These are phyloP conservation scores for Acidiella bohemica DNA, from an alignment of 495 filamentous ascomycete genomes.

Conservation along the genomic window DNA sequence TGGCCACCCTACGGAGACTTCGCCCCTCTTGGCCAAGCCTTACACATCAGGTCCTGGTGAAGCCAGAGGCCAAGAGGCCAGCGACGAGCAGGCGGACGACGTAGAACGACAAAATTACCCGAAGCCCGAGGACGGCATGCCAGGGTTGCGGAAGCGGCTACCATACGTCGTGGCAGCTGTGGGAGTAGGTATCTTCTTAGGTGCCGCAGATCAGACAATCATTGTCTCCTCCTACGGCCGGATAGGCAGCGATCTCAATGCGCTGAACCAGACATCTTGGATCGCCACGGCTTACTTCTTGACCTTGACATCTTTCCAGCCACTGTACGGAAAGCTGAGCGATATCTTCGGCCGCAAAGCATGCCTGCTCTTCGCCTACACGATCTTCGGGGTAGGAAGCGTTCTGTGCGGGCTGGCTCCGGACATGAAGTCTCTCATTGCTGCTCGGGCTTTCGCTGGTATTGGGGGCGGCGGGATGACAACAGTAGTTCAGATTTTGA, in stretches of 20 bases:
- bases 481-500: constrained; percentile 60
- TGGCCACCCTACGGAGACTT: neutral
- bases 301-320: constrained; percentile 64
- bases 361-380: constrained; percentile 59
- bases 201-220: constrained; percentile 69
- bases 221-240: constrained; percentile 66
- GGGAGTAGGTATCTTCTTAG: constrained; percentile 53
- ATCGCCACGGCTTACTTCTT: constrained; percentile 69
- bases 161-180: constrained; percentile 43
- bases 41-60: neutral
- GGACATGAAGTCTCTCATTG: constrained; percentile 57
- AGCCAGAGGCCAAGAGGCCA: neutral
- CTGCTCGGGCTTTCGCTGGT: constrained; percentile 55
- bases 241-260: constrained; percentile 68
- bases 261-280: constrained; percentile 70
- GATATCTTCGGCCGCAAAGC: constrained; percentile 78
- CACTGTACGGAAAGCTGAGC: constrained; percentile 63
- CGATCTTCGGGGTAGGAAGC: constrained; percentile 60
- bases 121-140: constrained; percentile 29
- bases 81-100: neutral
- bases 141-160: constrained; percentile 35
- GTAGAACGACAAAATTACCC: constrained; percentile 19
- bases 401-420: constrained; percentile 58
- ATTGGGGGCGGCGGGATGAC: constrained; percentile 82
- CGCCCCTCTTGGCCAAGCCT: too few relatives aligned